These are phyloP conservation scores for Vaccinium myrtillus DNA, from an alignment of 148 eudicot genomes.

Conservation along the genomic window DNA sequence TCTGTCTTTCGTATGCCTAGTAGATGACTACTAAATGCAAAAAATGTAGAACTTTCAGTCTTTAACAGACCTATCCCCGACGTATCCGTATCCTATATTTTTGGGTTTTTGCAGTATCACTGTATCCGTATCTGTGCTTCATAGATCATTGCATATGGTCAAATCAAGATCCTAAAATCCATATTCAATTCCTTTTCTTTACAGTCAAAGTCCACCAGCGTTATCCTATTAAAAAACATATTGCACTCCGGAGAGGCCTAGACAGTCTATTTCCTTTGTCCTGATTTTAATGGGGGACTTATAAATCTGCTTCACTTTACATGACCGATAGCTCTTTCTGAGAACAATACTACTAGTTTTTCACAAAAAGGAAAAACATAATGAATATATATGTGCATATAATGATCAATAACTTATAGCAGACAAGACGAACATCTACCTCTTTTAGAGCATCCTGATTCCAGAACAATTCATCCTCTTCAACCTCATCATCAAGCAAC, in stretches of 20 bases:
- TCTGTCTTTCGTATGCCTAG: too few relatives aligned
- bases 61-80: too few relatives aligned
- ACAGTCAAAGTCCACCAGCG: neutral
- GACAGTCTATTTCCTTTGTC: neutral
- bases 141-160: too few relatives aligned
- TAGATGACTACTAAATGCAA: too few relatives aligned
- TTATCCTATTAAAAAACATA: neutral
- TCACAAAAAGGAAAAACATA: neutral
- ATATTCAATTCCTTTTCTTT: neutral
- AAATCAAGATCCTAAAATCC: too few relatives aligned
- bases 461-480: conserved; percentile 94
- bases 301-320: neutral
- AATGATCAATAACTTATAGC: neutral
- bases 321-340: neutral
- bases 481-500: conserved; percentile 84
- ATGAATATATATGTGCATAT: neutral
- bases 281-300: neutral
- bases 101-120: too few relatives aligned
- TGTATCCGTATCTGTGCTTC: too few relatives aligned
- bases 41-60: too few relatives aligned
- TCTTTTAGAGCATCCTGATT: conserved; percentile 96
- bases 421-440: conserved; percentile 30
- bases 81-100: too few relatives aligned
- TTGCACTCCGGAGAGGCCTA: neutral
- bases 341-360: neutral